Evolutionary conservation across 148 eudicot genomes (phyloP), one percentile per base, ranked within the genome.

Genomic region (Camellia japonica): DNA sequence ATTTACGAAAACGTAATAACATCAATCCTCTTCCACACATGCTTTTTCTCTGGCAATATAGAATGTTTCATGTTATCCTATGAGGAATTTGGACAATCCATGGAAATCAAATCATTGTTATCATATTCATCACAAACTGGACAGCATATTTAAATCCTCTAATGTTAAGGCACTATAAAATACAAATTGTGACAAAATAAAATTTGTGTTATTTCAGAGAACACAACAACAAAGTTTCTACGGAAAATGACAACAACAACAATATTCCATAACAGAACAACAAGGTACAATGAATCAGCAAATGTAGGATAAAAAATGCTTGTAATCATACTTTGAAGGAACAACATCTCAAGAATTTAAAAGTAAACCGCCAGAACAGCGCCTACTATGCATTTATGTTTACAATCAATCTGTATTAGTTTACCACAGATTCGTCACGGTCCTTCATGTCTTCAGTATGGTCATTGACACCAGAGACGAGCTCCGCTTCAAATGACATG

Each of bases 401-500:
- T 59, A 15, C 58, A 62, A 18, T 11, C 68, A 61, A 30, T 67
- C 44, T 55, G 79, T 47, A 23, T 6, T 18, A 68, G 65, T 16
- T 59, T 44, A 66, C 42, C 38, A 56, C 74, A 9, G 63, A 19
- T 3, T 68, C 80, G 30, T 77, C 82, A 9, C 41, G 74, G 68
- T 74, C 77, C 62, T 82, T 73, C 60, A 62, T 68, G 71, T 15
- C 23, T 61, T 62, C 70, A n/a, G 6, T 60, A 41, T 68, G 58
- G 73, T 73, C 82, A 38, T 79, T 77, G 74, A 78, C 88, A 67
- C 83, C 86, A 69, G 88, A 81, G 52, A 86, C 88, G 13, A 94
- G 99, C 87, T 91, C 97, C 3, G 97, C 80, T 84, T 93, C 97
- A 71, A 77, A 67, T 6, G 84, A 70, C 43, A 74, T 81, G 10